These are phyloP conservation scores for Leccinum subgranulosum DNA, from an alignment of 768 basidiomycete genomes.

Conservation along the genomic window DNA sequence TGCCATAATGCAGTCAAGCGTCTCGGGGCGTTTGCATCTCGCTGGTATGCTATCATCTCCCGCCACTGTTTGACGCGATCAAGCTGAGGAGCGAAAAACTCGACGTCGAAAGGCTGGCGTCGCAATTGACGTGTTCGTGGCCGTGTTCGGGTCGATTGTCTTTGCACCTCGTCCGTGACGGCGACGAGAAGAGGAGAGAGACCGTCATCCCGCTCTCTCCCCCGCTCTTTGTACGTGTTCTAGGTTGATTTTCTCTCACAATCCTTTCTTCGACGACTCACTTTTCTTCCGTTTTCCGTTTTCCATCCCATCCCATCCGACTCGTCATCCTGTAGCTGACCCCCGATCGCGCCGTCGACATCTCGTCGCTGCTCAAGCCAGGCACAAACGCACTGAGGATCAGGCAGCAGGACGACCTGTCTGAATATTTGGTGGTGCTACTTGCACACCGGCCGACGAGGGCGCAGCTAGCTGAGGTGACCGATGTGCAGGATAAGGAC, in stretches of 20 bases:
- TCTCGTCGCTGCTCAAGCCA: conserved; percentile 41
- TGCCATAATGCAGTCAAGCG: conserved; percentile 28
- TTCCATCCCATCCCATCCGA: not conserved
- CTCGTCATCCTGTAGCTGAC: conserved; percentile 37
- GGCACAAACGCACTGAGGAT: conserved; percentile 47
- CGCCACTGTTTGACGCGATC: conserved; percentile 19
- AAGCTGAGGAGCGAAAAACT: conserved; percentile 11
- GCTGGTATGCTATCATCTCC: conserved; percentile 41
- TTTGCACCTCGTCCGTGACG: conserved; percentile 6
- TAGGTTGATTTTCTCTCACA: not conserved
- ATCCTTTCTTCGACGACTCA: not conserved
- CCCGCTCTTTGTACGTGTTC: conserved; percentile 36
- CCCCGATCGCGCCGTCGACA: conserved; percentile 48
- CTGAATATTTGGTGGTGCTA: conserved; percentile 44
- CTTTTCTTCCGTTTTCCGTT: not conserved
- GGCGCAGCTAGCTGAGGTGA: conserved; percentile 37
- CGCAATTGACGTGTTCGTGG: conserved; percentile 39
- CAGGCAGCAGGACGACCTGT: conserved; percentile 41
- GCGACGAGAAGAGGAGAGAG: conserved; percentile 2
- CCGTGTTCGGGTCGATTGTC: conserved; percentile 31
- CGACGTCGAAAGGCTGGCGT: conserved; percentile 21
- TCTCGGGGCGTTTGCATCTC: conserved; percentile 41
- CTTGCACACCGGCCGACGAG: conserved; percentile 49
- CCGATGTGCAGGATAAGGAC: conserved; percentile 5
- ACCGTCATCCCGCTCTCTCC: conserved; percentile 23